Evolutionary conservation across 192 early-diverging fungal genomes (phyloP), one percentile per base, ranked within the genome.

Genomic region (Backusella liffmaniae): DNA sequence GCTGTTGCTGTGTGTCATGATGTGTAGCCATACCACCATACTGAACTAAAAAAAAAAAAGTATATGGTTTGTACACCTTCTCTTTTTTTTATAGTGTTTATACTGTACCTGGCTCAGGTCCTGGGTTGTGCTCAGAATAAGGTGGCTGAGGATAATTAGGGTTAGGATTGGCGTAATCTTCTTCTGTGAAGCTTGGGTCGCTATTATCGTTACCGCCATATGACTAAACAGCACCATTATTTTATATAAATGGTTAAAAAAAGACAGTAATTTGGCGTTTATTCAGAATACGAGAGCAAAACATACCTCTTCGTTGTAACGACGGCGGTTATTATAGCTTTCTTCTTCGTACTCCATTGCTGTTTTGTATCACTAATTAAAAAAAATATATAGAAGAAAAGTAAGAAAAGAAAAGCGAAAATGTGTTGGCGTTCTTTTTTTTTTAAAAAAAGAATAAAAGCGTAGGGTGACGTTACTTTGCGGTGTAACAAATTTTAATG

Each of bases 121-220:
- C 70, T 72, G 18, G 76, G 39, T 81, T 74, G 30, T 78, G 82
- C 8, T 41, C 36, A n/a, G 79, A 73, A 21, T 67, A 32, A 59
- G 76, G 80, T 21, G 74, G 76, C 29, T 80, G 79, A 30, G 76
- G 67, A 29, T 78, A 74, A 8, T 79, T 79, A 8, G 78, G 39
- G 44, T 72, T 72, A 34, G 70, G 44, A 16, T 72, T 46, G 9
- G 23, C 26, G 18, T 72, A 72, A 12, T 72, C 70, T 49, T 72
- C 42, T 37, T 69, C 67, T 18, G 36, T 69, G 21, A 69, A 69
- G n/a, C 13, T 69, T 6, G 67, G 67, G 12, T 69, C 67, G 35
- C 21, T 69, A 37, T 3, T 41, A 41, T 69, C 67, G 35, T 37
- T 21, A 41, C 67, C 67, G 2, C 56, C 56, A 62, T 62, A 67